These are phyloP conservation scores for Globisporangium recalcitrans DNA, from an alignment of 352 stramenopile genomes.

Conservation along the genomic window DNA sequence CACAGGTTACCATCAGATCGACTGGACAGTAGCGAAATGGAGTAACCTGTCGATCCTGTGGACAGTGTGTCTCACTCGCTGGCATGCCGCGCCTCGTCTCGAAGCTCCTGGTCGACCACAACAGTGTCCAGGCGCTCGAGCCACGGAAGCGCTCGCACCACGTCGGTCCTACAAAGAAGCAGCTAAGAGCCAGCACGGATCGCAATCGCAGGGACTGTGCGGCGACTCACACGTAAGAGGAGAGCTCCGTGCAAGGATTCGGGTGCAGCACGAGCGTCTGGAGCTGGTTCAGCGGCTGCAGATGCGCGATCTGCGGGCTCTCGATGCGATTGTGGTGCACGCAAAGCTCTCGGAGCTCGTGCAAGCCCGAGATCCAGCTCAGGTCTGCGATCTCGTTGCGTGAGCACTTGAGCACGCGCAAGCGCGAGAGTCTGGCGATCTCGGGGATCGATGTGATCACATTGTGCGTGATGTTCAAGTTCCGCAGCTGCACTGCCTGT, in stretches of 20 bases:
- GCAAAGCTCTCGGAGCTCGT: constrained; percentile 51
- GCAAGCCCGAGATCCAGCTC: constrained; percentile 30
- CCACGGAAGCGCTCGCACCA: constrained; percentile 46
- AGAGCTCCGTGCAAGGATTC: constrained; percentile 57
- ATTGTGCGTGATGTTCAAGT: constrained; percentile 68
- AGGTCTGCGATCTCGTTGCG: constrained; percentile 53
- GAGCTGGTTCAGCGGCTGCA: constrained; percentile 39
- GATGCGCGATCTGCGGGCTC: constrained; percentile 35
- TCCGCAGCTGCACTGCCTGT: constrained; percentile 37
- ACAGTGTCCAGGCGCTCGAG: constrained; percentile 40
- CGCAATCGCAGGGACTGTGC: too few species aligned
- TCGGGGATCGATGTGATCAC: constrained; percentile 37
- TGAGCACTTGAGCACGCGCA: constrained; percentile 51
- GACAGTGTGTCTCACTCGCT: constrained; percentile 27
- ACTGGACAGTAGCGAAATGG: constrained; percentile 27
- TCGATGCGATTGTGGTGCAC: constrained; percentile 52
- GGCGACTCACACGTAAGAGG: constrained; percentile 41
- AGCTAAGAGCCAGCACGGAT: too few species aligned
- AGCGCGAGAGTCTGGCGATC: constrained; percentile 29
- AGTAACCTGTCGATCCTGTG: constrained; percentile 34
- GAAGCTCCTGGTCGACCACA: constrained; percentile 38
- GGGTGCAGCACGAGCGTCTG: constrained; percentile 52
- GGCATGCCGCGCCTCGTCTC: constrained; percentile 34
- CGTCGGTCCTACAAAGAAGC: constrained; percentile 15
- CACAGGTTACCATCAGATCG: constrained; percentile 22